phyloP scores from a whole-genome alignment of 352 stramenopile species.

The Elongisporangium anandrum region DNA sequence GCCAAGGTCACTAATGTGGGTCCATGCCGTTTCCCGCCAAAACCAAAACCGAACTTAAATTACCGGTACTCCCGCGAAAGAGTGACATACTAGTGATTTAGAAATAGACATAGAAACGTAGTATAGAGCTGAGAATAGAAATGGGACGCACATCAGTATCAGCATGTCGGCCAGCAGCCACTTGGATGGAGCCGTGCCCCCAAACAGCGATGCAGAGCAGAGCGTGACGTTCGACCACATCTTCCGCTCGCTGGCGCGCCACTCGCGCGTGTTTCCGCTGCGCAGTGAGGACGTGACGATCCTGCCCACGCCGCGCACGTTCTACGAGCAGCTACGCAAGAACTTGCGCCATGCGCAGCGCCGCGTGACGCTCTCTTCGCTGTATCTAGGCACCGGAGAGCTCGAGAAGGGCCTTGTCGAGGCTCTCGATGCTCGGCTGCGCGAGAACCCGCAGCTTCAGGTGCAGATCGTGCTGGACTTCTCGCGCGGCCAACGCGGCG shows the following conservation, averaged over 20 bases:
- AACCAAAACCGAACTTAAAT: neutral
- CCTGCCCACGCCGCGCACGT: constrained; percentile 41
- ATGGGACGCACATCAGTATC: neutral
- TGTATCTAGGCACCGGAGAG: constrained; percentile 66
- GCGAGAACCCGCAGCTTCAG: constrained; percentile 35
- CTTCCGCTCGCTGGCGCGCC: constrained; percentile 43
- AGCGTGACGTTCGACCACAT: constrained; percentile 34
- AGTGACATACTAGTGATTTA: neutral
- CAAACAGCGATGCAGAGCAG: neutral
- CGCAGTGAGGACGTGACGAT: constrained; percentile 42
- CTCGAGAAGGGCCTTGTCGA: constrained; percentile 46
- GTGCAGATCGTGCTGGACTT: constrained; percentile 71
- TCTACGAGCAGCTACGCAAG: constrained; percentile 57
- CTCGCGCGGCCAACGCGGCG: constrained; percentile 56
- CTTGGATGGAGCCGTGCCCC: neutral
- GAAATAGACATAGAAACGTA: neutral
- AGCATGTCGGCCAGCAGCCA: too few relatives aligned
- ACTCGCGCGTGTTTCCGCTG: constrained; percentile 63
- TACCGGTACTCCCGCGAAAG: neutral
- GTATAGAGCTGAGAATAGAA: neutral
- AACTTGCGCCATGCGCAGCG: constrained; percentile 48
- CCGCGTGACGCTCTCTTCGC: constrained; percentile 58
- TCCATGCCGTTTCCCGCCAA: constrained; percentile 8
- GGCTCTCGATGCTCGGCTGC: constrained; percentile 28
- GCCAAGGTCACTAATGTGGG: neutral